phyloP scores from a whole-genome alignment of 345 rosid genomes.

The Draba incana region DNA sequence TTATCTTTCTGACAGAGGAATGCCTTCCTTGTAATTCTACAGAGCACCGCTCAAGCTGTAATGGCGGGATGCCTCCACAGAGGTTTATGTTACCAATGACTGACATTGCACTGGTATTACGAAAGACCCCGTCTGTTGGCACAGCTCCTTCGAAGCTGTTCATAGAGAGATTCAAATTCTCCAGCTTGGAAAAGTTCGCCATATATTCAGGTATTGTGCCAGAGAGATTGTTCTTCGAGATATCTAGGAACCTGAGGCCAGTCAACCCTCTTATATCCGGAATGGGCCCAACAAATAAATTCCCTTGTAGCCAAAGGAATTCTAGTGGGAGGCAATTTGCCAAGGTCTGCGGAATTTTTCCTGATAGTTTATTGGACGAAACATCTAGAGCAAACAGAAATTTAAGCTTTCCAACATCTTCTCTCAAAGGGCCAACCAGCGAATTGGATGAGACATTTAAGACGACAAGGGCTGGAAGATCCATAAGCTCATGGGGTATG shows the following conservation, averaged over 20 bases:
- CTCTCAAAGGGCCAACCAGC: neutral
- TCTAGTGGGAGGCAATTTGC: conserved; percentile 22
- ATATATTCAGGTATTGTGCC: conserved; percentile 31
- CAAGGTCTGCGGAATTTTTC: conserved; percentile 11
- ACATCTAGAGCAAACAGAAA: neutral
- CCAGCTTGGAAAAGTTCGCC: conserved; percentile 21
- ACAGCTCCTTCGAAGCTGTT: conserved; percentile 31
- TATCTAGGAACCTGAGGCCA: conserved; percentile 9
- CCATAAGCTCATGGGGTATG: conserved; percentile 22
- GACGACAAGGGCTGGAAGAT: conserved; percentile 4
- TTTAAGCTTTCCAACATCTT: conserved; percentile 13
- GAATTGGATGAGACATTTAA: conserved; percentile 12
- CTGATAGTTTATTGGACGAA: conserved; percentile 23
- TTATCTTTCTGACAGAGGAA: conserved; percentile 22
- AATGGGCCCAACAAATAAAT: conserved; percentile 24
- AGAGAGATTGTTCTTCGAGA: conserved; percentile 33
- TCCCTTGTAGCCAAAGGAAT: conserved; percentile 13
- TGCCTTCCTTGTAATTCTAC: neutral
- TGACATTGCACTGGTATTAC: conserved; percentile 4
- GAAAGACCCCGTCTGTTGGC: conserved; percentile 30
- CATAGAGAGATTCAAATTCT: conserved; percentile 30
- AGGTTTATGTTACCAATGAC: conserved; percentile 22
- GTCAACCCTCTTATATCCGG: conserved; percentile 20
- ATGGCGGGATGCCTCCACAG: conserved; percentile 28
- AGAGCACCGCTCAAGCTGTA: conserved; percentile 24